Evolutionary conservation across 352 stramenopile species (phyloP).

Genomic region (Elongisporangium senticosum): DNA sequence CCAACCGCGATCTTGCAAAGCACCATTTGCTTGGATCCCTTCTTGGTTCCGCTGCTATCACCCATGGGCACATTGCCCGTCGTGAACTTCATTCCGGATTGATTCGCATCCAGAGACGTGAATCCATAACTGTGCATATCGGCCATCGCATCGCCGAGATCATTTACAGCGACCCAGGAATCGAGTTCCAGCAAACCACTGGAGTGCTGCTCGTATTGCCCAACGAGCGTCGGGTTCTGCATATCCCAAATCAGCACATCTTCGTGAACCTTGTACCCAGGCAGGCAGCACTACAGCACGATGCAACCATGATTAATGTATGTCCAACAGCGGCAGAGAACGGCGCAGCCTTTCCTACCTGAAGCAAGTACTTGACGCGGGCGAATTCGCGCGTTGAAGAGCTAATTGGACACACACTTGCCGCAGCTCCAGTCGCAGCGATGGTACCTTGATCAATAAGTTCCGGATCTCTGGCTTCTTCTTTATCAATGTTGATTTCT

Average conservation of each 20-base stretch:
- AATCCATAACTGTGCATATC: constrained; percentile 52
- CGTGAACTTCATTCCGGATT: constrained; percentile 61
- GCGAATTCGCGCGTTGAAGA: constrained; percentile 45
- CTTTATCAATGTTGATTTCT: constrained; percentile 8
- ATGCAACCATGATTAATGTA: not conserved
- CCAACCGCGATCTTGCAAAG: constrained; percentile 75
- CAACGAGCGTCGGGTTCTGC: constrained; percentile 45
- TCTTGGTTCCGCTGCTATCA: constrained; percentile 6
- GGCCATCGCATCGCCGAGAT: constrained; percentile 50
- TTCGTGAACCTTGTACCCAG: constrained; percentile 44
- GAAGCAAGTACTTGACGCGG: constrained; percentile 57
- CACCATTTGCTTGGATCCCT: constrained; percentile 46
- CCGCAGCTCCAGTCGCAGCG: constrained; percentile 22
- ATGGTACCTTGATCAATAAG: constrained; percentile 20
- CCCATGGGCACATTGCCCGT: constrained; percentile 33
- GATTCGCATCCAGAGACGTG: constrained; percentile 33
- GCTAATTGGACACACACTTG: constrained; percentile 45
- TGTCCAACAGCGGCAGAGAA: not conserved
- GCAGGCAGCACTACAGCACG: constrained; percentile 37
- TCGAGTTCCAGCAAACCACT: constrained; percentile 58
- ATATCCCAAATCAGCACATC: constrained; percentile 70
- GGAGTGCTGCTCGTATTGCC: constrained; percentile 49
- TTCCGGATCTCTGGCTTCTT: constrained; percentile 11
- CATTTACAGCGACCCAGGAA: constrained; percentile 68
- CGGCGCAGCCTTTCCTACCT: constrained; percentile 8